Evolutionary conservation across 768 basidiomycete species (phyloP).

Genomic region (Mycena epipterygia): DNA sequence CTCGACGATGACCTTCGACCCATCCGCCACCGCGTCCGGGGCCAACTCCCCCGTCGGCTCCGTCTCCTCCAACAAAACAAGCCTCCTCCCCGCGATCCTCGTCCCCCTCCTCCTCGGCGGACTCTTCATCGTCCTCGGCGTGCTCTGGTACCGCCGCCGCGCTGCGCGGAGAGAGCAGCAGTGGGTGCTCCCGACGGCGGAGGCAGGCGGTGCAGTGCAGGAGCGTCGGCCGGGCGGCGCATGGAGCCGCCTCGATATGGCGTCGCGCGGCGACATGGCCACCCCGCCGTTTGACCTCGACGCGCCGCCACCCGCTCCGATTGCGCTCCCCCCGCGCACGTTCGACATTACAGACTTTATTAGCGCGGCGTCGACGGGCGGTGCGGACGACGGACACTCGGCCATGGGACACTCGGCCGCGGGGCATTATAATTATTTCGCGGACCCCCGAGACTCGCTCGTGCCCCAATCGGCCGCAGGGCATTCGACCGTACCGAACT

Average conservation of each 20-base stretch:
- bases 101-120: constrained; percentile 6
- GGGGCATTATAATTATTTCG: too few species aligned
- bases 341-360: constrained; percentile 14
- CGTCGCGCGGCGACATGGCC: constrained; percentile 33
- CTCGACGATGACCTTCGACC: constrained; percentile 11
- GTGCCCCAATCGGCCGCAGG: too few species aligned
- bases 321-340: neutral
- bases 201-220: neutral
- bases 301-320: neutral
- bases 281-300: neutral
- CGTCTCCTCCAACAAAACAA: neutral
- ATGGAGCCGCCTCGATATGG: constrained; percentile 35
- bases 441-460: too few species aligned
- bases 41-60: neutral
- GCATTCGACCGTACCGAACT: too few species aligned
- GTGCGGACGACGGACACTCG: neutral
- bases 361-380: constrained; percentile 2
- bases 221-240: too few species aligned
- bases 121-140: neutral
- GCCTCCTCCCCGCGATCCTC: constrained; percentile 4
- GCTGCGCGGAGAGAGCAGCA: neutral
- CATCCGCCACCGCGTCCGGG: constrained; percentile 1
- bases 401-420: neutral
- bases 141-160: neutral
- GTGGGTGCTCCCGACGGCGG: neutral